These are phyloP conservation scores for Cutaneotrichosporon sp. DNA, from an alignment of 1,284 basidiomycete genomes.

Conservation along the genomic window DNA sequence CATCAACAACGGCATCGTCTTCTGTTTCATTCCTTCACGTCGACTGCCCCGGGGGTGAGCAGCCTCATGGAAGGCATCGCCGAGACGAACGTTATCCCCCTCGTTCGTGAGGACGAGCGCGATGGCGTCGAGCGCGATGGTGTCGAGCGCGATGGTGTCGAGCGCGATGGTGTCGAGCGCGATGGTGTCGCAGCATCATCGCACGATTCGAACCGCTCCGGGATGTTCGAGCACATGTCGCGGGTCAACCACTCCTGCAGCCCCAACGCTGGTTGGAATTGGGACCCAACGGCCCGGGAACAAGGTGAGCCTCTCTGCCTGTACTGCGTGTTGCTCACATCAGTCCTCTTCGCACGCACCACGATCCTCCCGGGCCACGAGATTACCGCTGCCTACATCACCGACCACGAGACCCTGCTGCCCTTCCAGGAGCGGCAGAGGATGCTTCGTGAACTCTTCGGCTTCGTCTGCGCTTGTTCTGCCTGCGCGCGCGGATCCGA, in stretches of 20 bases:
- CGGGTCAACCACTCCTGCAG: constrained; percentile 33
- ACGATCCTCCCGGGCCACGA: constrained; percentile 22
- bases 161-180: neutral
- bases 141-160: neutral
- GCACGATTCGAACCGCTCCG: neutral
- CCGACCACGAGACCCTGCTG: neutral
- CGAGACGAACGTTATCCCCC: constrained; percentile 14
- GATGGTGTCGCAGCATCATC: neutral
- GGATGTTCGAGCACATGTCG: constrained; percentile 28
- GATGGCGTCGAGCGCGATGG: neutral
- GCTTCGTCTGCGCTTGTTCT: constrained; percentile 13
- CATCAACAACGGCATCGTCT: neutral
- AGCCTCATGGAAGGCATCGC: neutral
- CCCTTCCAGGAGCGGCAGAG: neutral
- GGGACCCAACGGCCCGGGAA: constrained; percentile 17
- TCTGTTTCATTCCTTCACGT: constrained; percentile 3
- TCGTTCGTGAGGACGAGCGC: neutral
- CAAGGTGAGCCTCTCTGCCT: constrained; percentile 16
- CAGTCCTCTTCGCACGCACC: constrained; percentile 24
- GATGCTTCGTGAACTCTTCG: neutral
- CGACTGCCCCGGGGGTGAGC: neutral
- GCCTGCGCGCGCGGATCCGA: neutral
- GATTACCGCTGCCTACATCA: constrained; percentile 27
- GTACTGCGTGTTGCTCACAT: neutral
- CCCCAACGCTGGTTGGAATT: constrained; percentile 34